Evolutionary conservation across 352 stramenopile genomes (phyloP).

Genomic region (Phytophthora fragariae): DNA sequence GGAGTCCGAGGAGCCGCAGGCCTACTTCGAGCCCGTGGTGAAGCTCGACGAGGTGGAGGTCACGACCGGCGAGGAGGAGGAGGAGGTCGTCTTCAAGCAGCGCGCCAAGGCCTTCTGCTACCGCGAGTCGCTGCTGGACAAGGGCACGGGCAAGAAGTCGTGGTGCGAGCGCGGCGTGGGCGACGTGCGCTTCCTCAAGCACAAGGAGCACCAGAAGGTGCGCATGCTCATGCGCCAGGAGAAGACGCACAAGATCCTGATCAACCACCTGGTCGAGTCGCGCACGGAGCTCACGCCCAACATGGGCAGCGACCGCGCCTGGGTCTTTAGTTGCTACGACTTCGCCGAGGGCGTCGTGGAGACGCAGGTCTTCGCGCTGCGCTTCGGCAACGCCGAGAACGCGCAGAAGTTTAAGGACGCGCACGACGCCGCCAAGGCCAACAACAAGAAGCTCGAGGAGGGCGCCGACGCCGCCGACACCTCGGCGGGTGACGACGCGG

Average conservation of each 20-base stretch:
- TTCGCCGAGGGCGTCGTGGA: slow-evolving; percentile 96
- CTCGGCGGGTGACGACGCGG: slow-evolving; percentile 92
- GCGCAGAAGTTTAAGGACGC: slow-evolving; percentile 97
- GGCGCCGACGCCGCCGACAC: slow-evolving; percentile 93
- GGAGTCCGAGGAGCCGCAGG: slow-evolving; percentile 86
- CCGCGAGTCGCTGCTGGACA: slow-evolving; percentile 97
- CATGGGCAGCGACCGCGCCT: slow-evolving; percentile 96
- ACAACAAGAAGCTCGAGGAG: slow-evolving; percentile 95
- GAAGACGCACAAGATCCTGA: slow-evolving; percentile 99
- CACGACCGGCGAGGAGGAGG: slow-evolving; percentile 97
- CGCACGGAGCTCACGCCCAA: slow-evolving; percentile 97
- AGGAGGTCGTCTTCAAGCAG: slow-evolving; percentile 95
- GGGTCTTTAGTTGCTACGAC: slow-evolving; percentile 99
- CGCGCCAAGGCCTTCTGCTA: slow-evolving; percentile 97
- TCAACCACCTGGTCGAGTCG: slow-evolving; percentile 97
- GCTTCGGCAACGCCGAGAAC: slow-evolving; percentile 97
- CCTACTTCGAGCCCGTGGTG: slow-evolving; percentile 90
- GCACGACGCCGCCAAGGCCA: slow-evolving; percentile 93
- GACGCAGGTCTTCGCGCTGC: slow-evolving; percentile 90
- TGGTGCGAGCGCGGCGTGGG: slow-evolving; percentile 98
- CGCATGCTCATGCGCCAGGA: slow-evolving; percentile 98
- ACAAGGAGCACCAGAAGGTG: slow-evolving; percentile 95
- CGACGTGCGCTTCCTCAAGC: slow-evolving; percentile 97
- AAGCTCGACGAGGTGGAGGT: slow-evolving; percentile 96
- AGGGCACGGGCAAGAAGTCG: slow-evolving; percentile 97